Percentiles rank a stretch among this genome's conserved stretches.
Conservation (phyloP, 2,329 filamentous ascomycete species). For the Ophiostoma australiae region DNA sequence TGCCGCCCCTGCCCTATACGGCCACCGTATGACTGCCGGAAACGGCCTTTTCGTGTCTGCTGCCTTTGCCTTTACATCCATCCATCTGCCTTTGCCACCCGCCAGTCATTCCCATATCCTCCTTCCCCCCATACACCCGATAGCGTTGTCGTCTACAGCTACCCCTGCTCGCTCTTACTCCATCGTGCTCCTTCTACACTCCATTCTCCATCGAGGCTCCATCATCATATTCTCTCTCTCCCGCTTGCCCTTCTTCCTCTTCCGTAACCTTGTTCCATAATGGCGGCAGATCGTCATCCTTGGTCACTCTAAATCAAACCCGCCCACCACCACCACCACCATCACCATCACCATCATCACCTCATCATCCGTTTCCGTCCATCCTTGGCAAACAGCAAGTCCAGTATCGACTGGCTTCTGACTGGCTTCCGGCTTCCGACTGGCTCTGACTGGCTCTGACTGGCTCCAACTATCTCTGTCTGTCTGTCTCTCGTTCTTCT, state of each 20-base stretch:
- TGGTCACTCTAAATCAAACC: not conserved
- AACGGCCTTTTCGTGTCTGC: slow-evolving; percentile 12
- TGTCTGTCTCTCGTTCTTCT: not conserved
- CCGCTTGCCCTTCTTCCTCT: not conserved
- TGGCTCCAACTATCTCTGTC: not conserved
- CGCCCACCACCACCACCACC: not conserved
- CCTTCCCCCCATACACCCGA: not conserved
- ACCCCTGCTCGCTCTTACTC: not conserved
- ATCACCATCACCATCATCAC: not conserved
- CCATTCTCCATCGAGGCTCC: not conserved
- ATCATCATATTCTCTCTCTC: not conserved
- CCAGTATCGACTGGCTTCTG: not conserved
- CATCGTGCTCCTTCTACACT: slow-evolving; percentile 10
- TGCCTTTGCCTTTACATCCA: not conserved
- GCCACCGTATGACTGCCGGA: slow-evolving; percentile 17
- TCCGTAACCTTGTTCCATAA: slow-evolving; percentile 4
- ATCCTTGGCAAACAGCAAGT: slow-evolving; percentile 5
- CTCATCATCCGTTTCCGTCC: not conserved
- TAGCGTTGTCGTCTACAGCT: slow-evolving; percentile 2
- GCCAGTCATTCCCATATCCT: not conserved
- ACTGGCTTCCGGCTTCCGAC: not conserved
- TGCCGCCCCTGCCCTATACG: slow-evolving; percentile 2
- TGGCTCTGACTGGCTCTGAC: not conserved
- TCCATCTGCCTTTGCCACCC: slow-evolving; percentile 9
- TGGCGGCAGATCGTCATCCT: slow-evolving; percentile 8